Evolutionary conservation across 345 rosid genomes (phyloP).

Genomic region (Passiflora organensis): DNA sequence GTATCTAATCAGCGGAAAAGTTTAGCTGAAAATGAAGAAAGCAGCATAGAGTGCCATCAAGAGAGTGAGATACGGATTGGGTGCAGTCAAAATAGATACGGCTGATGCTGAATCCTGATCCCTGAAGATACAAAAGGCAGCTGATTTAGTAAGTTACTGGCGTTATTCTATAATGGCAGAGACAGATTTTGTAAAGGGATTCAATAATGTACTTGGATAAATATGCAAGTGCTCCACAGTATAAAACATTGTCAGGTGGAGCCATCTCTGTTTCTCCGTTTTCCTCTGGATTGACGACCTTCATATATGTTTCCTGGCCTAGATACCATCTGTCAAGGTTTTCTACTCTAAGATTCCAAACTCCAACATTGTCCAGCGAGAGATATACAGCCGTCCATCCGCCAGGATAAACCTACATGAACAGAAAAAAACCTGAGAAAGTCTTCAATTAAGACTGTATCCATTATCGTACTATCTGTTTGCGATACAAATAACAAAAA

Average conservation of each 20-base stretch:
- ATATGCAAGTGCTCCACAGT: constrained; percentile 67
- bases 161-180: too few relatives aligned
- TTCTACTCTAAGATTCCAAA: constrained; percentile 92
- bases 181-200: too few relatives aligned
- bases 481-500: too few relatives aligned
- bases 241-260: constrained; percentile 76
- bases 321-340: constrained; percentile 98
- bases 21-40: constrained; percentile 21
- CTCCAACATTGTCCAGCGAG: constrained; percentile 93
- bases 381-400: constrained; percentile 90
- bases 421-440: constrained; percentile 5
- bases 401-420: constrained; percentile 77
- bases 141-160: too few relatives aligned
- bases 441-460: too few relatives aligned
- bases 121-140: constrained; percentile 34
- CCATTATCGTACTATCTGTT: too few relatives aligned
- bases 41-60: constrained; percentile 23
- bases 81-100: constrained; percentile 25
- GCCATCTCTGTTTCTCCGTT: constrained; percentile 87
- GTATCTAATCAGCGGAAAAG: background rate
- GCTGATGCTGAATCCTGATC: constrained; percentile 36
- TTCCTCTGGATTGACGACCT: constrained; percentile 80
- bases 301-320: constrained; percentile 92
- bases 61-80: constrained; percentile 26
- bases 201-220: constrained; percentile 49